phyloP scores from a whole-genome alignment of 148 eudicot genomes.

The Chenopodium quinoa region DNA sequence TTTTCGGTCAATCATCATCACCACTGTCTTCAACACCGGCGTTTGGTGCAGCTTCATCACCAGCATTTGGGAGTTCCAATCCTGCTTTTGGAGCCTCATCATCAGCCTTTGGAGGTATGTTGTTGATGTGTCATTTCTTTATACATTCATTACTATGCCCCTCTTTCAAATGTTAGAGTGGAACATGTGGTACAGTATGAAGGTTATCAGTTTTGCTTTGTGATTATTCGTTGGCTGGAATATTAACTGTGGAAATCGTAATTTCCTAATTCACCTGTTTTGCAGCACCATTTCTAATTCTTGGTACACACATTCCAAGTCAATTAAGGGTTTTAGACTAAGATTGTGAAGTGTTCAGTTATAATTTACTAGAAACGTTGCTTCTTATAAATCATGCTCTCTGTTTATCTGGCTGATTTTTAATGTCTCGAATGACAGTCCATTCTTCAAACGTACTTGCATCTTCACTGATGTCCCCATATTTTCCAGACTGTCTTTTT shows the following conservation, averaged over 20 bases:
- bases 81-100: constrained; percentile 74
- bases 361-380: background rate
- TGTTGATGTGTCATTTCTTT: constrained; percentile 8
- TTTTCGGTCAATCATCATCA: constrained; percentile 81
- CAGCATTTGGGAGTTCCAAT: constrained; percentile 67
- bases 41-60: constrained; percentile 78
- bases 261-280: background rate
- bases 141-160: background rate
- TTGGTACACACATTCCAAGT: background rate
- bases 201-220: background rate
- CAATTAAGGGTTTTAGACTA: background rate
- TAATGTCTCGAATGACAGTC: too few species aligned
- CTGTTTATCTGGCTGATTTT: background rate
- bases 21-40: constrained; percentile 65
- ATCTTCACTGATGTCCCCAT: background rate
- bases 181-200: background rate
- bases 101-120: constrained; percentile 70
- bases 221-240: background rate
- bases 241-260: background rate
- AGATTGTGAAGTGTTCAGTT: background rate
- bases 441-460: too few species aligned
- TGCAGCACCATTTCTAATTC: background rate
- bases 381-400: background rate
- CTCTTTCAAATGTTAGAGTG: background rate
- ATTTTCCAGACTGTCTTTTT: background rate